These are phyloP conservation scores for Caryopteris hybrid DNA, from an alignment of 305 asterid genomes.

Conservation along the genomic window DNA sequence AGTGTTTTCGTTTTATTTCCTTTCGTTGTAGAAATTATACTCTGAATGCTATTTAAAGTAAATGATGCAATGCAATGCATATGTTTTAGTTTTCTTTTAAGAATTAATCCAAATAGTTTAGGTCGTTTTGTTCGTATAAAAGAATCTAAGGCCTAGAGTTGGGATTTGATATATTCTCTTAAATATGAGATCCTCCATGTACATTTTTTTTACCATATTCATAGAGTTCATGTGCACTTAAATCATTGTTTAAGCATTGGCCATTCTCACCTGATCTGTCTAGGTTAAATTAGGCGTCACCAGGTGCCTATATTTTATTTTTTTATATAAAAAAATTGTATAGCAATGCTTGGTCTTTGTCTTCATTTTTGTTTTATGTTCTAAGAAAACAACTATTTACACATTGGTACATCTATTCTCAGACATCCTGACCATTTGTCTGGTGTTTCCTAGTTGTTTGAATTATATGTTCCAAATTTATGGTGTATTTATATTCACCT, in stretches of 20 bases:
- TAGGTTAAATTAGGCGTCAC: too few relatives aligned
- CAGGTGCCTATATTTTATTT: too few relatives aligned
- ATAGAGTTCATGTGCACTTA: too few relatives aligned
- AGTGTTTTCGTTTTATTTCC: background rate
- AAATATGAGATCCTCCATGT: too few relatives aligned
- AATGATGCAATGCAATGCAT: background rate
- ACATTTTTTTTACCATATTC: too few relatives aligned
- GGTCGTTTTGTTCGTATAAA: background rate
- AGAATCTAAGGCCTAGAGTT: background rate
- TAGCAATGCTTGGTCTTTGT: too few relatives aligned
- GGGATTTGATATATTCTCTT: background rate
- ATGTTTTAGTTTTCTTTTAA: background rate
- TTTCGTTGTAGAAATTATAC: background rate
- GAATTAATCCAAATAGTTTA: background rate
- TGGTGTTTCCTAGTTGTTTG: background rate
- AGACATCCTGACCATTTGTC: background rate
- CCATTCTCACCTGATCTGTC: too few relatives aligned
- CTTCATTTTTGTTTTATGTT: too few relatives aligned
- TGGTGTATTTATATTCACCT: background rate
- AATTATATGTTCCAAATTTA: too few relatives aligned
- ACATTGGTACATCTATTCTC: background rate
- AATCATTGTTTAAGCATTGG: too few relatives aligned
- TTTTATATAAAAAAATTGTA: too few relatives aligned
- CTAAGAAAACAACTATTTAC: too few relatives aligned
- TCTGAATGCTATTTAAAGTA: background rate